phyloP scores from a whole-genome alignment of 192 early-diverging fungal species.

The Podila verticillata region DNA sequence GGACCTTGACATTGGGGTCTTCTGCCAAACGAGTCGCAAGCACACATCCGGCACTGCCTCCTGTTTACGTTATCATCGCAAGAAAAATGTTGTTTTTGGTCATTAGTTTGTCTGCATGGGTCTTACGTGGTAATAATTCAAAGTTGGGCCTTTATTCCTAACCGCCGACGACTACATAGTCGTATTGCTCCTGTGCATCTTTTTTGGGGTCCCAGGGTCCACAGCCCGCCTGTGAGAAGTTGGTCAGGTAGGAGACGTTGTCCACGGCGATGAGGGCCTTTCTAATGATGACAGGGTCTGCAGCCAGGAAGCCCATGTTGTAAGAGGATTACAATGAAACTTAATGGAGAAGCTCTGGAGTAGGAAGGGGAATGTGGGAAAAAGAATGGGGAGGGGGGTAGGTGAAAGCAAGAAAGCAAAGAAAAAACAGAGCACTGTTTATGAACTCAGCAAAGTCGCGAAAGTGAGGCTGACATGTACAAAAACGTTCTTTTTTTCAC shows the following conservation, averaged over 20 bases:
- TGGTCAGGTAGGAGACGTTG: slow-evolving; percentile 10
- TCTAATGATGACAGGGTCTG: slow-evolving; percentile 2
- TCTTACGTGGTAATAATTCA: not conserved
- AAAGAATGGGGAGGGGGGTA: not conserved
- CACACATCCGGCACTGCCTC: slow-evolving; percentile 48
- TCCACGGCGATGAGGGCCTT: slow-evolving; percentile 1
- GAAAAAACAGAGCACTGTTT: no score
- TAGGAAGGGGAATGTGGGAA: no score
- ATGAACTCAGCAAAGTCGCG: no score
- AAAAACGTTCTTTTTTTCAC: no score
- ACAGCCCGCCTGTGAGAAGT: slow-evolving; percentile 23
- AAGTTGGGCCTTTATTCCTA: not conserved
- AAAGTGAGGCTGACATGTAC: no score
- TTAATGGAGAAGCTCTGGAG: not conserved
- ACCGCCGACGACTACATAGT: slow-evolving; percentile 40
- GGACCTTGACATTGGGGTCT: slow-evolving; percentile 35
- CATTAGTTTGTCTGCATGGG: not conserved
- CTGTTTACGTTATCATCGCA: not conserved
- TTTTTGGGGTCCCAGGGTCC: slow-evolving; percentile 26
- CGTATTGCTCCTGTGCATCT: slow-evolving; percentile 25
- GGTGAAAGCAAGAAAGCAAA: not conserved
- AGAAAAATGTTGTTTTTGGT: not conserved
- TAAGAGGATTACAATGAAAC: not conserved
- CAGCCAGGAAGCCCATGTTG: slow-evolving; percentile 11
- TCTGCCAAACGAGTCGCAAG: slow-evolving; percentile 38